These are phyloP conservation scores for Colletotrichum sp. DNA, from an alignment of 2,329 filamentous ascomycete genomes.

Conservation along the genomic window DNA sequence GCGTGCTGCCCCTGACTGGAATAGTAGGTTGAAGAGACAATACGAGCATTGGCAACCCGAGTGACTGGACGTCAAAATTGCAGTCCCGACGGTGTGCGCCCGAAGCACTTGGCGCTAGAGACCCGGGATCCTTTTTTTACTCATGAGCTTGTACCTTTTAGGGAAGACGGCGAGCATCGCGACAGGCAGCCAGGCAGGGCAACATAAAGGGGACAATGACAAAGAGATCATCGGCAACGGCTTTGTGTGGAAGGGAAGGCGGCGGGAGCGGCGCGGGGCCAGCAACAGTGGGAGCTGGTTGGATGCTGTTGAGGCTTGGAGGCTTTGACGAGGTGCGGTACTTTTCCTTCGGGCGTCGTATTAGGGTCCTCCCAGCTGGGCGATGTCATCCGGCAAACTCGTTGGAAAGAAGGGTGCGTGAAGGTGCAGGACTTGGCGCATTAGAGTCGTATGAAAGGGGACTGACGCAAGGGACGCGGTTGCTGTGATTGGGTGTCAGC, in stretches of 20 bases:
- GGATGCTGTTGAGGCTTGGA: background rate
- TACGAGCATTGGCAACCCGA: slow-evolving; percentile 16
- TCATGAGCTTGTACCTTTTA: background rate
- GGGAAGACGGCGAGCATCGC: background rate
- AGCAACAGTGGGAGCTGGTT: background rate
- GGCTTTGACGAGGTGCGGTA: background rate
- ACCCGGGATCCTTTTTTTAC: background rate
- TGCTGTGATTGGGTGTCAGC: background rate
- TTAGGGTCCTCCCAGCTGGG: background rate
- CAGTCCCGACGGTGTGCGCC: slow-evolving; percentile 14
- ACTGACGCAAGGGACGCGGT: slow-evolving; percentile 14
- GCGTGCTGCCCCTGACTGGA: slow-evolving; percentile 3
- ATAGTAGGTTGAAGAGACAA: background rate
- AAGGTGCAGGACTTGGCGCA: slow-evolving; percentile 7
- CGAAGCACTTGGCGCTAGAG: background rate
- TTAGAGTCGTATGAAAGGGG: slow-evolving; percentile 5
- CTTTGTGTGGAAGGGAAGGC: background rate
- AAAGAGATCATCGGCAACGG: background rate
- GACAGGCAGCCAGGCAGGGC: background rate
- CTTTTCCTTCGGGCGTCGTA: background rate
- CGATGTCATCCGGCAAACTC: background rate
- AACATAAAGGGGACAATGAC: background rate
- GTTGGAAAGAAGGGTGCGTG: background rate
- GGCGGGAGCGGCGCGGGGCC: background rate
- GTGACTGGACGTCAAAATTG: slow-evolving; percentile 13